Conservation (phyloP, 2,329 filamentous ascomycete species). For the Lasiodiplodia hormozganensis region DNA sequence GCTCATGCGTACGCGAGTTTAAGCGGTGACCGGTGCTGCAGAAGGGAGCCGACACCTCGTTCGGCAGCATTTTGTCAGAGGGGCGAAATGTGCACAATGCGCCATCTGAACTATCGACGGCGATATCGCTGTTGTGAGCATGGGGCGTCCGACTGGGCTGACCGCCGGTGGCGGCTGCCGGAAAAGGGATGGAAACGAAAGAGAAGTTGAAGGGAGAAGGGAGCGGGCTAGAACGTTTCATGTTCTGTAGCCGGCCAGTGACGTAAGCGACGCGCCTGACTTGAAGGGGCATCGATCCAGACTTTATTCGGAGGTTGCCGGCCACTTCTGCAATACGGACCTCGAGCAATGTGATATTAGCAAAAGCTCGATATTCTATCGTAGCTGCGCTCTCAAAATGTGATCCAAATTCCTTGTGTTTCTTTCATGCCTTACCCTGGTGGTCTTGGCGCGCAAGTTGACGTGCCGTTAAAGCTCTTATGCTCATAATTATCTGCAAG, state of each 20-base stretch:
- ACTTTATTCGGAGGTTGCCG: not conserved
- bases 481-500: too few species aligned
- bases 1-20: not conserved
- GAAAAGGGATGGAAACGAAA: not conserved
- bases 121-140: not conserved
- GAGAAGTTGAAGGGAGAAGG: slow-evolving; percentile 15
- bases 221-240: slow-evolving; percentile 12
- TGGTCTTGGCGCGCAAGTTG: too few species aligned
- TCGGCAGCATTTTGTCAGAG: not conserved
- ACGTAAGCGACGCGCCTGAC: slow-evolving; percentile 1
- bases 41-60: not conserved
- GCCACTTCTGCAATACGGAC: not conserved
- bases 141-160: too few species aligned
- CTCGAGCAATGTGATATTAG: not conserved
- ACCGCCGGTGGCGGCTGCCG: not conserved
- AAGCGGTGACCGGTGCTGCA: not conserved
- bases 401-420: too few species aligned
- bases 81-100: not conserved
- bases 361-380: too few species aligned
- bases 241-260: not conserved
- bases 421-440: too few species aligned
- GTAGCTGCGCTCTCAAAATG: too few species aligned
- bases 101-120: not conserved
- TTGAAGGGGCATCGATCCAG: not conserved
- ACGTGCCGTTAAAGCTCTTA: too few species aligned